Percentiles rank a stretch among this genome's conserved stretches.
These are phyloP conservation scores for Cyberlindnera subsufficiens DNA, from an alignment of 805 yeast species.

Conservation along the genomic window DNA sequence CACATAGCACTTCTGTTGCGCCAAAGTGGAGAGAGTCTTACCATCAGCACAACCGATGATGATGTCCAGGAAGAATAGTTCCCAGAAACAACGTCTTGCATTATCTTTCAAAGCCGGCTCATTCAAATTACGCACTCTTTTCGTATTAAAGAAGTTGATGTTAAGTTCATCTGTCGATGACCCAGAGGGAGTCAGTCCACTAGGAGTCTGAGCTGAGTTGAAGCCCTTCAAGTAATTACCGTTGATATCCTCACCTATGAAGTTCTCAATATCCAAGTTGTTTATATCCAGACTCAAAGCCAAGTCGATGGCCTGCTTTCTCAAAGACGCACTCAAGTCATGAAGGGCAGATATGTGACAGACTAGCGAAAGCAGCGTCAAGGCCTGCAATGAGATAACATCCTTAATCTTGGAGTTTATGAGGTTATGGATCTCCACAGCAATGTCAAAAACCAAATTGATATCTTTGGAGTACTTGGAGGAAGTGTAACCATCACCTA, in stretches of 20 bases:
- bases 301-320: conserved; percentile 36
- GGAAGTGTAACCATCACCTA: conserved; percentile 42
- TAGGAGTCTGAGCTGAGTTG: conserved; percentile 5
- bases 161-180: conserved; percentile 16
- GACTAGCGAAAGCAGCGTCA: conserved; percentile 35
- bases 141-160: conserved; percentile 19
- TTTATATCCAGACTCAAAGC: conserved; percentile 33
- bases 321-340: conserved; percentile 35
- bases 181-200: conserved; percentile 9
- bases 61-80: conserved; percentile 44
- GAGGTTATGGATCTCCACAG: conserved; percentile 27
- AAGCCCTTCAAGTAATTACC: conserved; percentile 9
- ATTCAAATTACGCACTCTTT: conserved; percentile 17
- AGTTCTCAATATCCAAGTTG: conserved; percentile 29
- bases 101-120: conserved; percentile 18
- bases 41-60: conserved; percentile 52
- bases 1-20: conserved; percentile 30
- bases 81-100: conserved; percentile 47
- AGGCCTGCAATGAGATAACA: conserved; percentile 36
- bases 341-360: conserved; percentile 49
- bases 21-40: conserved; percentile 33
- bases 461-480: conserved; percentile 32
- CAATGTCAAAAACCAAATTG: conserved; percentile 33
- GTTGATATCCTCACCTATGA: conserved; percentile 20
- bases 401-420: conserved; percentile 29